Conservation (phyloP, 2,329 filamentous ascomycete species). For the Alternaria sp. region DNA sequence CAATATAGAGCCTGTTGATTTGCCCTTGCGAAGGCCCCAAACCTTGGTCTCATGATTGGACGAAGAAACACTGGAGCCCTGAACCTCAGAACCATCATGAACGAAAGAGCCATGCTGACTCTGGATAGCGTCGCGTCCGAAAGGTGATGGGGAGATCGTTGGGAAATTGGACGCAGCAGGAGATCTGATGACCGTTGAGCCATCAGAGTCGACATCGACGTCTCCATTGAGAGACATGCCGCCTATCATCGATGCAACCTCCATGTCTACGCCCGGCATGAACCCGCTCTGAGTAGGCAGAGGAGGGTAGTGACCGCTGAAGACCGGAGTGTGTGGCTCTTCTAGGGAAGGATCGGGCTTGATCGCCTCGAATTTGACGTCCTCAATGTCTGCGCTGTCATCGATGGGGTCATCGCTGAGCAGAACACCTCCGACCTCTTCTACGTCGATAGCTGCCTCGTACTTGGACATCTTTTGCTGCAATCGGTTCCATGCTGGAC, state of each 20-base stretch:
- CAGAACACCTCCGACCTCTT: constrained; percentile 38
- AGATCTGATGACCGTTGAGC: too few relatives aligned
- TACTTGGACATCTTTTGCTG: constrained; percentile 40
- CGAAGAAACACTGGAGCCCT: constrained; percentile 5
- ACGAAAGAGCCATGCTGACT: background rate
- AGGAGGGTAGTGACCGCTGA: constrained; percentile 27
- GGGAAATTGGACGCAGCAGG: too few relatives aligned
- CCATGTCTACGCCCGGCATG: background rate
- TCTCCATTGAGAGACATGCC: constrained; percentile 25
- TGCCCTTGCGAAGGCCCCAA: constrained; percentile 34
- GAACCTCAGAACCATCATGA: background rate
- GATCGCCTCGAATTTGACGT: constrained; percentile 35
- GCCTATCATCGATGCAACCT: constrained; percentile 20
- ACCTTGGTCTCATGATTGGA: constrained; percentile 24
- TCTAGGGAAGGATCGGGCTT: constrained; percentile 27
- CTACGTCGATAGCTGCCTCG: constrained; percentile 38
- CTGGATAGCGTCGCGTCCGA: background rate
- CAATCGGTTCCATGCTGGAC: constrained; percentile 31
- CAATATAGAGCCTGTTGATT: constrained; percentile 37
- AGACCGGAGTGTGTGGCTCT: background rate
- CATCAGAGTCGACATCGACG: background rate
- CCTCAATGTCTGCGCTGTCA: constrained; percentile 26
- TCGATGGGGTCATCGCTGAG: constrained; percentile 27
- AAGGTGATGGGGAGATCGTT: too few relatives aligned
- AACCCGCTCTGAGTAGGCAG: constrained; percentile 22